phyloP scores from a whole-genome alignment of 306 rosid species.

The Herpetospermum pedunculosum region DNA sequence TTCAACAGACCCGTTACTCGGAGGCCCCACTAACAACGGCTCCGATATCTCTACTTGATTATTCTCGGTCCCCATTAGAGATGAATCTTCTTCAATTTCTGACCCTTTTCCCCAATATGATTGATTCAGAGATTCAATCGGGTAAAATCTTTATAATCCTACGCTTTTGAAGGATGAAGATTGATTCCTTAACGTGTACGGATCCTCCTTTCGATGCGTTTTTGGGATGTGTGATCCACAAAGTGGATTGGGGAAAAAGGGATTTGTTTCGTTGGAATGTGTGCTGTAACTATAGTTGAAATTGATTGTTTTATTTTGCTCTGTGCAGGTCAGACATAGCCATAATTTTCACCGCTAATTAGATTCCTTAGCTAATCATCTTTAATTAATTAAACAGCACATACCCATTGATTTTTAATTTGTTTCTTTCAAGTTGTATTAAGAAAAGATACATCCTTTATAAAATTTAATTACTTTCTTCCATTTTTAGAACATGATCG shows the following conservation, averaged over 20 bases:
- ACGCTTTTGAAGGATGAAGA: neutral
- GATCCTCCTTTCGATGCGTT: neutral
- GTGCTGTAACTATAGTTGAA: neutral
- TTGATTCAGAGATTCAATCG: neutral
- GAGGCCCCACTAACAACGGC: conserved; percentile 28
- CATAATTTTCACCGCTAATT: neutral
- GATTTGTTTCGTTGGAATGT: neutral
- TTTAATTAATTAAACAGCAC: neutral
- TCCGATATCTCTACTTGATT: conserved; percentile 41
- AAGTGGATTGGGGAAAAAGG: neutral
- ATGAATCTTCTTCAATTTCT: neutral
- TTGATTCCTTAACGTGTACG: neutral
- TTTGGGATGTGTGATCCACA: neutral
- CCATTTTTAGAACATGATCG: neutral
- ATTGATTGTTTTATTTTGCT: neutral
- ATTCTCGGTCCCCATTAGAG: conserved; percentile 42
- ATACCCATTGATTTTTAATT: neutral
- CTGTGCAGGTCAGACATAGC: neutral
- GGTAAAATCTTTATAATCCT: neutral
- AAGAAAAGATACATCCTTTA: neutral
- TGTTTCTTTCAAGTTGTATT: neutral
- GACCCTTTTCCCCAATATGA: neutral
- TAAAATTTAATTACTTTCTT: neutral
- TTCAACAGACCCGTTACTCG: conserved; percentile 13
- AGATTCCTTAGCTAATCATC: neutral